Evolutionary conservation across 2,329 filamentous ascomycete genomes (phyloP), one percentile per base, ranked within the genome.

Genomic region (Xylariaceae sp.): DNA sequence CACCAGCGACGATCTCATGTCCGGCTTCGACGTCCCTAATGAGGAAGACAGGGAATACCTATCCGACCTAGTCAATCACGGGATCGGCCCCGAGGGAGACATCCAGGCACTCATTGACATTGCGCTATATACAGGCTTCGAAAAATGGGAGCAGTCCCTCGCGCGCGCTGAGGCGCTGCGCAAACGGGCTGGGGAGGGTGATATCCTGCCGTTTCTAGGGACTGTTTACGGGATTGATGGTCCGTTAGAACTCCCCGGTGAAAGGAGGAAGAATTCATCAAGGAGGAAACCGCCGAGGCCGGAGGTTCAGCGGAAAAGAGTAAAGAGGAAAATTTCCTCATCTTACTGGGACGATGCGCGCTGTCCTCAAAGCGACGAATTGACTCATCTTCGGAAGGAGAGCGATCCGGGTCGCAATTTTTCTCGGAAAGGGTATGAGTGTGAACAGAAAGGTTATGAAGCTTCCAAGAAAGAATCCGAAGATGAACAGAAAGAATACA

Each of bases 101-200:
- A 55, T 75, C 53, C 58, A 65, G 9, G 51, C 67, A 8, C 61
- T 76, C 23, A 55, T 61, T 7, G 53, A 54, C 13, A 58, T 70
- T 7, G 71, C 72, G 51, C 62, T 76, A 1, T 57, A 70, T 48
- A 69, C 70, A 8, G 71, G 72, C 0, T 55, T 66, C 8, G 73
- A 75, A 51, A 69, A 74, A 49, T 74, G 71, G 68, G 63, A 72
- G 11, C 68, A 74, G 63, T 65, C 72, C 47, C 57, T 75, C 17
- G 64, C 62, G 13, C 72, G 72, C 51, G 74, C 74, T 2, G 54
- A 44, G 15, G 49, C 69, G 2, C 58, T 75, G 64, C 67, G 56
- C 51, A 60, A 70, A 9, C 64, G 65, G 50, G 62, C 62, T 4
- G 56, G 59, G 8, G 62, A 57, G 37, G 68, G 65, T 48, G 70